A percentile compares a stretch with the other conserved stretches of the same genome.
These are phyloP conservation scores for Gossypium thurberi DNA, from an alignment of 345 rosid species.

Conservation along the genomic window DNA sequence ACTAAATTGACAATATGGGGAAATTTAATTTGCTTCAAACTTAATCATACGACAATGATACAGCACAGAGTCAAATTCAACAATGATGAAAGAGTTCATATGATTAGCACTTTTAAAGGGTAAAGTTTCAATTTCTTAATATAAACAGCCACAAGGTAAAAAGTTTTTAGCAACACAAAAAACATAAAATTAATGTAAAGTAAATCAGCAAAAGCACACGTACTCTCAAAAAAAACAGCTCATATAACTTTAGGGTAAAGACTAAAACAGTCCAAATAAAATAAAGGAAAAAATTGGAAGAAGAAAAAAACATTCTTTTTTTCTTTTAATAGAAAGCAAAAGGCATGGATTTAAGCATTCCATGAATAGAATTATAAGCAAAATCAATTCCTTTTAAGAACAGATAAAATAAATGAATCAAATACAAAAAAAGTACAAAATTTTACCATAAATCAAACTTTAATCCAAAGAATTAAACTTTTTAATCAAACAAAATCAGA, in stretches of 20 bases:
- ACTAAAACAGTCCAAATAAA: neutral
- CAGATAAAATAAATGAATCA: neutral
- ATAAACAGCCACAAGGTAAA: neutral
- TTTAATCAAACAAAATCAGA: neutral
- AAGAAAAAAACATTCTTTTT: neutral
- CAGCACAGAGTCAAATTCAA: neutral
- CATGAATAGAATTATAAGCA: neutral
- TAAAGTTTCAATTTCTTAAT: neutral
- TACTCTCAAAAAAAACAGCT: neutral
- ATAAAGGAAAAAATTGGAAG: neutral
- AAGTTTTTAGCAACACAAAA: neutral
- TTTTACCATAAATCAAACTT: neutral
- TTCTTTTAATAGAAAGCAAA: neutral
- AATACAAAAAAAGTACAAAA: neutral
- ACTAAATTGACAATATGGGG: neutral
- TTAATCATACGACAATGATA: neutral
- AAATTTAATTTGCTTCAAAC: conserved; percentile 3
- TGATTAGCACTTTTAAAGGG: neutral
- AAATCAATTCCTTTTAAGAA: neutral
- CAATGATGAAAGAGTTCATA: conserved; percentile 7
- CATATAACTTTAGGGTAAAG: neutral
- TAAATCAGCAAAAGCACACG: no score
- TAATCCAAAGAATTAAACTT: neutral
- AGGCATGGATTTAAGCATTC: neutral
- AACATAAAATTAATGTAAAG: neutral